Conservation (phyloP, 2,329 filamentous ascomycete species). For the Rasamsonia emersonii region DNA sequence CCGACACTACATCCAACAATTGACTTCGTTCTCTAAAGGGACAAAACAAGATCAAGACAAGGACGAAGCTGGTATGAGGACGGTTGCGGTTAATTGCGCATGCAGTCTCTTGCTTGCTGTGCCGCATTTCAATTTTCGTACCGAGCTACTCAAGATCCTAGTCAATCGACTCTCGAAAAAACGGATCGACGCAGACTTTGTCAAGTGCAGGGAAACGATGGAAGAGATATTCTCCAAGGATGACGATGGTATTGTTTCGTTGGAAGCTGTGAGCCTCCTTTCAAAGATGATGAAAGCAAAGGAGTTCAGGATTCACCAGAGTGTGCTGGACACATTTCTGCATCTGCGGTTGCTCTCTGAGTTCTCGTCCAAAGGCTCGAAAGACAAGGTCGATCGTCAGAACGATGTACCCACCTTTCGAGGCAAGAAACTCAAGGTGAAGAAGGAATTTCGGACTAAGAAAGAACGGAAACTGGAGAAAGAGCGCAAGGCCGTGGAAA, state of each 20-base stretch:
- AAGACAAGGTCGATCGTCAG: conserved; percentile 61
- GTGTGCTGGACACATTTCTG: conserved; percentile 81
- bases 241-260: conserved; percentile 77
- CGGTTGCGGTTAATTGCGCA: conserved; percentile 74
- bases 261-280: conserved; percentile 77
- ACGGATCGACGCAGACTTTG: conserved; percentile 63
- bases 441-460: conserved; percentile 84
- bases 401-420: conserved; percentile 33
- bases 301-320: conserved; percentile 75
- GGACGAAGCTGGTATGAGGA: conserved; percentile 46
- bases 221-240: conserved; percentile 78
- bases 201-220: conserved; percentile 67
- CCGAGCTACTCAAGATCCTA: conserved; percentile 77
- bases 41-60: conserved; percentile 30
- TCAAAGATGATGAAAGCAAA: conserved; percentile 92
- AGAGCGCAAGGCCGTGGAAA: conserved; percentile 79
- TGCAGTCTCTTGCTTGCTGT: conserved; percentile 73
- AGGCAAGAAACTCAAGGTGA: conserved; percentile 59
- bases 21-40: conserved; percentile 59
- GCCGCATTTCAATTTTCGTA: conserved; percentile 94
- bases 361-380: conserved; percentile 75
- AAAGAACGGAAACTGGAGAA: conserved; percentile 71
- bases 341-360: conserved; percentile 82
- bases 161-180: conserved; percentile 72
- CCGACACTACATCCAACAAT: conserved; percentile 69